phyloP scores from a whole-genome alignment of 75 land plant genomes.

The Sequoiadendron giganteum region DNA sequence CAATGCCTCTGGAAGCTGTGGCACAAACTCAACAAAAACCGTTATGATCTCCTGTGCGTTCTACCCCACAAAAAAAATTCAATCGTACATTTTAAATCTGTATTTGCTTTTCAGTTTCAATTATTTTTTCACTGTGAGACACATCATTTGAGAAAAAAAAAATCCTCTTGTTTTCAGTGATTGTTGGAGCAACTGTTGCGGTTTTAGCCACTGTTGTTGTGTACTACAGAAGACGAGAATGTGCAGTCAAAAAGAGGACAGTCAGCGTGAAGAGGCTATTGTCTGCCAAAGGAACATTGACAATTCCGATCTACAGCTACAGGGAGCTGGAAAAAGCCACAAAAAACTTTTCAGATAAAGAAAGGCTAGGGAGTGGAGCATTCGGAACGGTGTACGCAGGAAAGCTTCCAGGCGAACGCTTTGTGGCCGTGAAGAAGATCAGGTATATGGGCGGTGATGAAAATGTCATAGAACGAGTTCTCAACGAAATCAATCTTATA shows the following conservation, averaged over 20 bases:
- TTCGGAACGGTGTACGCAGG: constrained; percentile 39
- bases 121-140: not conserved
- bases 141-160: not conserved
- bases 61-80: not conserved
- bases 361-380: constrained; percentile 30
- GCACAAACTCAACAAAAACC: not conserved
- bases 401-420: constrained; percentile 18
- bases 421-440: constrained; percentile 43
- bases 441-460: constrained; percentile 14
- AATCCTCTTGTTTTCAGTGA: not conserved
- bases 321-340: constrained; percentile 34
- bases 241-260: not conserved
- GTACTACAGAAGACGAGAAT: not conserved
- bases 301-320: constrained; percentile 13
- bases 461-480: constrained; percentile 19
- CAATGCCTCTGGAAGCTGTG: not conserved
- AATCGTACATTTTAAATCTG: not conserved
- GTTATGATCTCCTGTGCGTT: not conserved
- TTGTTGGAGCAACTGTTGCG: not conserved
- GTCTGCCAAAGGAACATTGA: constrained; percentile 1
- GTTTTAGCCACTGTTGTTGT: not conserved
- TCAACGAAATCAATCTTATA: constrained; percentile 28
- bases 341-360: constrained; percentile 19
- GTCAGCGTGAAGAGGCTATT: not conserved
- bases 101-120: not conserved